Percentiles rank a stretch among this genome's conserved stretches.
These are phyloP conservation scores for Simmondsia chinensis DNA, from an alignment of 148 eudicot genomes.

Conservation along the genomic window DNA sequence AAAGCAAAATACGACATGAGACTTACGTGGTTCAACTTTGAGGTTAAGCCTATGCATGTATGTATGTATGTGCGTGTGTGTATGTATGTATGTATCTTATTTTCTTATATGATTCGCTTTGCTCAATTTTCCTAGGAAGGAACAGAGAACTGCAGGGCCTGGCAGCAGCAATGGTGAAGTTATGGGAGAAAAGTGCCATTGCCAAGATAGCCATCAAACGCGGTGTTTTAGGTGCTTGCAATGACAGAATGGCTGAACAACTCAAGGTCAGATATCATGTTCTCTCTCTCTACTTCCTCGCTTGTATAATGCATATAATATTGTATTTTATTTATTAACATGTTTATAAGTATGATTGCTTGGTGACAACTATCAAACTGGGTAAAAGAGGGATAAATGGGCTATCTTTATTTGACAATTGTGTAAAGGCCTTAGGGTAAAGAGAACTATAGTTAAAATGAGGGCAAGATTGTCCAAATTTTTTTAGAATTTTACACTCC, in stretches of 20 bases:
- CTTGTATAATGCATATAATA: background rate
- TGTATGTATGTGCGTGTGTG: no score
- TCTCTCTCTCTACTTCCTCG: background rate
- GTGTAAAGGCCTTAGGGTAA: no score
- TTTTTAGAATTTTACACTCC: no score
- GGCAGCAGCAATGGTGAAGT: constrained; percentile 81
- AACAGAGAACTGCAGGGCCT: constrained; percentile 87
- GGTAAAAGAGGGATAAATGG: no score
- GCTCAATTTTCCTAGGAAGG: constrained; percentile 49
- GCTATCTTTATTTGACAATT: no score
- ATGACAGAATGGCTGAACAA: constrained; percentile 91
- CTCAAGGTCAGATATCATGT: constrained; percentile 72
- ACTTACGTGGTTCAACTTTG: no score
- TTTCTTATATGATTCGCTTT: constrained; percentile 7
- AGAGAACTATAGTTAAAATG: no score
- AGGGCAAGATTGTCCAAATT: no score
- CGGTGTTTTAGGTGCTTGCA: constrained; percentile 71
- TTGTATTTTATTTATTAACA: background rate
- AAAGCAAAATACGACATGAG: no score
- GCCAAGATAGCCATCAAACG: constrained; percentile 98
- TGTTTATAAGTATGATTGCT: background rate
- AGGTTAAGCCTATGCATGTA: no score
- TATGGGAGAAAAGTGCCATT: constrained; percentile 88
- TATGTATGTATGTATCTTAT: no score
- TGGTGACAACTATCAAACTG: no score